phyloP scores from a whole-genome alignment of 352 stramenopile genomes.

The Stephanocyclus meneghinianus region DNA sequence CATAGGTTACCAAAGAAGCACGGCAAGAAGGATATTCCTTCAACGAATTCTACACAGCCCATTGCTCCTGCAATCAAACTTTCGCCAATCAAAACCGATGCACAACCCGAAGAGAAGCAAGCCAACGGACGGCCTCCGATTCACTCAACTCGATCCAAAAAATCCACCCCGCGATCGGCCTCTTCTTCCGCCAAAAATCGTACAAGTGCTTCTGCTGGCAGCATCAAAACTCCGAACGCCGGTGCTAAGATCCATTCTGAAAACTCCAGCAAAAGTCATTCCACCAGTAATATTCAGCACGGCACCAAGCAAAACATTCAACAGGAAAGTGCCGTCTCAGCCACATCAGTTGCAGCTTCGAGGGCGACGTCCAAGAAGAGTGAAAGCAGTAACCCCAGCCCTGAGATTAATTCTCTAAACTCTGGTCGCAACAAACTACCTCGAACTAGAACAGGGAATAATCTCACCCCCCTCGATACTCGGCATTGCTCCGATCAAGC shows the following conservation, averaged over 20 bases:
- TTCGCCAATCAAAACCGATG: background rate
- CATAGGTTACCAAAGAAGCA: slow-evolving; percentile 2
- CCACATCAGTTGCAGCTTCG: no score
- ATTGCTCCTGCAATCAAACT: background rate
- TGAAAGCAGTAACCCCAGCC: no score
- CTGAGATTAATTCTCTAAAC: no score
- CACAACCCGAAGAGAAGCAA: background rate
- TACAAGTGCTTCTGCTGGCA: no score
- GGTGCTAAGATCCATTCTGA: no score
- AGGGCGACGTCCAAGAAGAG: no score
- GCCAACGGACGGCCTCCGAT: background rate
- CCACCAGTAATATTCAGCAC: no score
- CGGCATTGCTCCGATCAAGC: background rate
- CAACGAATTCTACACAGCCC: background rate
- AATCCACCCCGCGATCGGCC: background rate
- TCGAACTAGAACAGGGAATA: background rate
- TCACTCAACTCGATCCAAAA: no score
- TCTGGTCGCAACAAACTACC: background rate
- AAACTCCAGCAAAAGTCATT: no score
- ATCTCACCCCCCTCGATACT: background rate
- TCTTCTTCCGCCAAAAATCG: background rate
- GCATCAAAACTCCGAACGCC: no score
- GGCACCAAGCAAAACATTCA: no score
- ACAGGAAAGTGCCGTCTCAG: no score
- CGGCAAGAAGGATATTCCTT: background rate